Evolutionary conservation across 306 rosid genomes (phyloP), one percentile per base, ranked within the genome.

Genomic region (Rubus idaeus): DNA sequence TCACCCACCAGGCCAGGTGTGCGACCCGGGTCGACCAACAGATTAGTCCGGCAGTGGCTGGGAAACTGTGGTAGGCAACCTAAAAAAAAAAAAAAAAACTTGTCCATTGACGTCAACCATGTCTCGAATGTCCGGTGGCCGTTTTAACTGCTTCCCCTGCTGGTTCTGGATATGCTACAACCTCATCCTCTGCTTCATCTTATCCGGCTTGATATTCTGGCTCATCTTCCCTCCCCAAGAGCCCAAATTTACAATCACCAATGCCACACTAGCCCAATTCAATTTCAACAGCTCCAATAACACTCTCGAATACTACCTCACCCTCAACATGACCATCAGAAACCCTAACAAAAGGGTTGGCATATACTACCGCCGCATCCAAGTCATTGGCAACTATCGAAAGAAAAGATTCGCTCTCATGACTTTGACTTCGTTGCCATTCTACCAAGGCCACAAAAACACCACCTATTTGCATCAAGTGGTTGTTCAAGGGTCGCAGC

Each of bases 301-400:
- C 81, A 70, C 71, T 42, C 84, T 75, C 40, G 80, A 11, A 73
- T 80, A 77, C 75, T 73, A 74, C 26, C 70, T 68, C n/a, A 16
- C 52, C 8, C 55, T 73, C 70, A 76, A 73, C 84, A 3, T 84
- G 76, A 77, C 90, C 46, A 14, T 85, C 5, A 87, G 90, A 4
- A 91, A 91, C 82, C 89, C 96, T 0, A 91, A 90, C 84, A 86
- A 72, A 51, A 81, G 70, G 60, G 75, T 90, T 0, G 96, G 91
- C 1, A 35, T 87, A 39, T 88, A 90, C 74, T 90, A 84, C 71
- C 91, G 85, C 55, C 26, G 5, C 62, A 80, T 91, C 82, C 87
- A 84, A 61, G 91, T 87, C 17, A 55, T 75, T 0, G 81, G 87
- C 0, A 2, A 76, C 61, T 88, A 69, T 65, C 76, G 79, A n/a